These are phyloP conservation scores for Cryphonectria naterciae DNA, from an alignment of 2,329 filamentous ascomycete genomes.

Conservation along the genomic window DNA sequence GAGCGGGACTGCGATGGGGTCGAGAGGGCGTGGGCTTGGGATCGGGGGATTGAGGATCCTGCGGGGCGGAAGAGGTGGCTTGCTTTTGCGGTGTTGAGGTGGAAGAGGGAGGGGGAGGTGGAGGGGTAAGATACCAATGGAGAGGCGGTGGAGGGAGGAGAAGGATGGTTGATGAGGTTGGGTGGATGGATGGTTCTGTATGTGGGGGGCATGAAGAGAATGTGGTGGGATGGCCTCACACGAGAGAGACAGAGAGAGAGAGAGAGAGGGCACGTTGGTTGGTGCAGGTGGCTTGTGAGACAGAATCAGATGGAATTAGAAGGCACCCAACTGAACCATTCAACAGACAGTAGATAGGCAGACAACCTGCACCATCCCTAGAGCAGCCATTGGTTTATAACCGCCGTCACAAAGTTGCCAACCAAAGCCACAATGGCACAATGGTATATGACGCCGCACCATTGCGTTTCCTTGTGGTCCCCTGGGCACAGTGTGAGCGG, in stretches of 20 bases:
- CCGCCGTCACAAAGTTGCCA: not conserved
- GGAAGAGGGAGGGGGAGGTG: conserved; percentile 31
- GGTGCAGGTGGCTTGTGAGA: not conserved
- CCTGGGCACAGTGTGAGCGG: conserved; percentile 6
- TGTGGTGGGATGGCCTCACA: not conserved
- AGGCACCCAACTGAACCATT: not conserved
- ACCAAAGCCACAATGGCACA: not conserved
- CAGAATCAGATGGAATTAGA: not conserved
- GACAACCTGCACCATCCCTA: not conserved
- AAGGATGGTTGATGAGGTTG: not conserved
- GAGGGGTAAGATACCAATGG: no score
- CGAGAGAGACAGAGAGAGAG: no score
- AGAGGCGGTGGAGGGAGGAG: no score
- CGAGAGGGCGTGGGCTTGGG: conserved; percentile 63
- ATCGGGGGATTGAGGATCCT: conserved; percentile 65
- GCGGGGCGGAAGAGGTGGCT: conserved; percentile 71
- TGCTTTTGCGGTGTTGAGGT: conserved; percentile 59
- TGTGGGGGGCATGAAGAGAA: not conserved
- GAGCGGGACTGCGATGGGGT: conserved; percentile 70
- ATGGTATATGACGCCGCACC: conserved; percentile 5
- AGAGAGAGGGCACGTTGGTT: not conserved
- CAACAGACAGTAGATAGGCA: not conserved
- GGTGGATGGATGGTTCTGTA: not conserved
- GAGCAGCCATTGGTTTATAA: not conserved
- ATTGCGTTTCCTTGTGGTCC: conserved; percentile 17